Evolutionary conservation across 768 basidiomycete species (phyloP).

Genomic region (Bullera alba): DNA sequence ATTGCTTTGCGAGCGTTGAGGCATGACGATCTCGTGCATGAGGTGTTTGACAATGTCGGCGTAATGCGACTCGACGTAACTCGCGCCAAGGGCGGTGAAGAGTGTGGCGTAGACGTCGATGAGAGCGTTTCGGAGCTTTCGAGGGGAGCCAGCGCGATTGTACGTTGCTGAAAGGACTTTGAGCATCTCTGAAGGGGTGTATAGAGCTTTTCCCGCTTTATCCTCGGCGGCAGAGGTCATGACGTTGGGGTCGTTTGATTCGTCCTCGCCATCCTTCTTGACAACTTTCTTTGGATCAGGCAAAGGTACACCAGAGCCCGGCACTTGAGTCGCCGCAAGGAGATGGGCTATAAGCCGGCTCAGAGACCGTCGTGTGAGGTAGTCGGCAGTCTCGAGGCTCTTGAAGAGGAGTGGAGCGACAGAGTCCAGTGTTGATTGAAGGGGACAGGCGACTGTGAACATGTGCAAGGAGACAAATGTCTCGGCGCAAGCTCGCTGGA

Average conservation of each 20-base stretch:
- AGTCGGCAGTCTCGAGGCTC: constrained; percentile 73
- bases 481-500: constrained; percentile 78
- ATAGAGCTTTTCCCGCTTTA: constrained; percentile 61
- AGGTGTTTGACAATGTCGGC: constrained; percentile 69
- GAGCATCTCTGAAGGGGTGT: constrained; percentile 74
- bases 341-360: constrained; percentile 75
- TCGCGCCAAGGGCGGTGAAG: constrained; percentile 64
- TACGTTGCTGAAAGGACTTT: constrained; percentile 68
- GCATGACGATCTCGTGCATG: constrained; percentile 66
- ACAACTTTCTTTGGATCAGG: constrained; percentile 50
- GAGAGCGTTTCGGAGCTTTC: constrained; percentile 72
- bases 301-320: constrained; percentile 50
- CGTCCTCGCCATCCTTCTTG: constrained; percentile 53
- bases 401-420: constrained; percentile 63
- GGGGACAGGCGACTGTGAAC: constrained; percentile 53
- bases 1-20: constrained; percentile 50
- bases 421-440: constrained; percentile 67
- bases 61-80: constrained; percentile 78
- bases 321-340: constrained; percentile 73
- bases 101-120: constrained; percentile 81
- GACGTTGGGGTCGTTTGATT: constrained; percentile 56
- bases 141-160: constrained; percentile 63
- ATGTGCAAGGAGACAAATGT: constrained; percentile 57
- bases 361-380: constrained; percentile 70
- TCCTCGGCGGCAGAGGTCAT: constrained; percentile 49